Evolutionary conservation across 192 early-diverging fungal genomes (phyloP).

Genomic region (Coemansia sp.): DNA sequence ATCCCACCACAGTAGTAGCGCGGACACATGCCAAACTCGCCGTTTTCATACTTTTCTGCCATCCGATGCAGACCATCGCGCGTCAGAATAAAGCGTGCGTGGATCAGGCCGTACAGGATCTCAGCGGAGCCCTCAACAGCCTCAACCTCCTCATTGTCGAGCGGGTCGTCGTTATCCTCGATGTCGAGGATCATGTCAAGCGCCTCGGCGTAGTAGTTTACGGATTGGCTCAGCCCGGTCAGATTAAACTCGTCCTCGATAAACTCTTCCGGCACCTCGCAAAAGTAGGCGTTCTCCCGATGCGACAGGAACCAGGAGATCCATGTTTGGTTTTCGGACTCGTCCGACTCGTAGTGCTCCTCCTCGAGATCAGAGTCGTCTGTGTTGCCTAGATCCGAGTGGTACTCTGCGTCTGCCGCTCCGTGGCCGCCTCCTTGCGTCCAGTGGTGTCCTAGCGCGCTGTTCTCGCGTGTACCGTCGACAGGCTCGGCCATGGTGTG

Average conservation of each 20-base stretch:
- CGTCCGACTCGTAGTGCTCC: constrained; percentile 41
- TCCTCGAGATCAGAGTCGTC: constrained; percentile 44
- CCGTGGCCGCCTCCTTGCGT: constrained; percentile 10
- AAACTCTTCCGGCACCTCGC: constrained; percentile 71
- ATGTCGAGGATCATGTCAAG: constrained; percentile 94
- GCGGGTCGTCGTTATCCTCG: constrained; percentile 56
- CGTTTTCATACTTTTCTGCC: constrained; percentile 72
- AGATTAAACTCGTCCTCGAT: constrained; percentile 98
- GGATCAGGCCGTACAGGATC: constrained; percentile 90
- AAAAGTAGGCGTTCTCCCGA: constrained; percentile 74
- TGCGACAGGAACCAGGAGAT: constrained; percentile 76
- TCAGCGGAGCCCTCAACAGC: constrained; percentile 84
- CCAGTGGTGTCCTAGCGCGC: neutral
- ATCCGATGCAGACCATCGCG: constrained; percentile 81
- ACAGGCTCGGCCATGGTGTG: constrained; percentile 42
- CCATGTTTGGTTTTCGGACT: constrained; percentile 59
- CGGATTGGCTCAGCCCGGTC: constrained; percentile 79
- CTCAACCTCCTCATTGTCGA: constrained; percentile 66
- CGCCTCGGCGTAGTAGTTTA: constrained; percentile 86
- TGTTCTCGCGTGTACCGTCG: constrained; percentile 19
- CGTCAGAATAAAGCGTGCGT: constrained; percentile 89
- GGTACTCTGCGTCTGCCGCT: constrained; percentile 8
- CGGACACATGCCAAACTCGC: constrained; percentile 75
- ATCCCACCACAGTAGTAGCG: constrained; percentile 64
- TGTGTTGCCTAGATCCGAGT: constrained; percentile 41